phyloP scores from a whole-genome alignment of 2,329 filamentous ascomycete species.

The Penicillium sp. region DNA sequence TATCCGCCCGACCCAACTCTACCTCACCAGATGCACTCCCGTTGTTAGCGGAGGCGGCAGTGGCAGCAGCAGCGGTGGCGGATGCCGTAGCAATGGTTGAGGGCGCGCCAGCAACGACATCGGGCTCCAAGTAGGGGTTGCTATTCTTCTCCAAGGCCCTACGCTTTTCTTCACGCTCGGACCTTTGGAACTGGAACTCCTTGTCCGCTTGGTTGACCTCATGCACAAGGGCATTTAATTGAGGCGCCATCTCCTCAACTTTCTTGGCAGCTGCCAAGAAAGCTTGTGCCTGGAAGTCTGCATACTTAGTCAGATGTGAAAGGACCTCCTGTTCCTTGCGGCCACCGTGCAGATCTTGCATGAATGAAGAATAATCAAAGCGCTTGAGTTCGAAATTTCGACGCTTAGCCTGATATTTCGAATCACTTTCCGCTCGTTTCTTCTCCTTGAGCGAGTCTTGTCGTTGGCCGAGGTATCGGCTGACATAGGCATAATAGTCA shows the following conservation, averaged over 20 bases:
- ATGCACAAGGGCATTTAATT: slow-evolving; percentile 83
- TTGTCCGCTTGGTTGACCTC: slow-evolving; percentile 96
- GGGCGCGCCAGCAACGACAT: slow-evolving; percentile 58
- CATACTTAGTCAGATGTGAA: slow-evolving; percentile 92
- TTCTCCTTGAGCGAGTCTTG: slow-evolving; percentile 97
- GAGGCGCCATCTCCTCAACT: slow-evolving; percentile 83
- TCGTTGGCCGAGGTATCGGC: slow-evolving; percentile 92
- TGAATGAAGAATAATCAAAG: slow-evolving; percentile 98
- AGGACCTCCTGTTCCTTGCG: slow-evolving; percentile 97
- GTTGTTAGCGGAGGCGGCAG: slow-evolving; percentile 44
- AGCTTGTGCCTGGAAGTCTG: slow-evolving; percentile 82
- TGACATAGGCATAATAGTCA: slow-evolving; percentile 96
- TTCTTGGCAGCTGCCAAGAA: slow-evolving; percentile 85
- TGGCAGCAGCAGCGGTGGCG: slow-evolving; percentile 39
- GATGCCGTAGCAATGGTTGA: slow-evolving; percentile 43
- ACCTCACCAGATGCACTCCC: slow-evolving; percentile 66
- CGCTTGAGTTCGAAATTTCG: slow-evolving; percentile 95
- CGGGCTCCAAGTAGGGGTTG: slow-evolving; percentile 72
- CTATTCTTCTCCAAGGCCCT: slow-evolving; percentile 88
- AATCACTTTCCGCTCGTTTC: slow-evolving; percentile 91
- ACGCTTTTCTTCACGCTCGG: slow-evolving; percentile 95
- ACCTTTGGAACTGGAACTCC: slow-evolving; percentile 92
- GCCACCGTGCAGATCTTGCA: slow-evolving; percentile 99
- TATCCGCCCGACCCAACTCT: slow-evolving; percentile 75
- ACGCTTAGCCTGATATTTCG: slow-evolving; percentile 93